Conservation (phyloP, 1,284 basidiomycete genomes). For the Ceratobasidium sp. region DNA sequence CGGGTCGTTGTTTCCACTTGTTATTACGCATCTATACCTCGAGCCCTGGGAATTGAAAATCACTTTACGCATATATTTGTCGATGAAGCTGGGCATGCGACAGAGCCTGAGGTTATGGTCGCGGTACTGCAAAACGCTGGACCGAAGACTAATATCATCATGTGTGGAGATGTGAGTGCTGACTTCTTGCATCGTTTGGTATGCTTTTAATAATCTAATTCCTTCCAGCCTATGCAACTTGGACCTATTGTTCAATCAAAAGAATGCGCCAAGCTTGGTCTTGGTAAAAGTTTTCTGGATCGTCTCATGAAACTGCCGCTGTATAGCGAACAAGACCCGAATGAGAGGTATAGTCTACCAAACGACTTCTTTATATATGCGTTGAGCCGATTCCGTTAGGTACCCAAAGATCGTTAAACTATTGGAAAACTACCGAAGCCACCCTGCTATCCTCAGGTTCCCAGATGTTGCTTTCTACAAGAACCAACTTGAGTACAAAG, state of each 20-base stretch:
- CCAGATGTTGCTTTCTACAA: slow-evolving; percentile 65
- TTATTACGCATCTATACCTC: slow-evolving; percentile 62
- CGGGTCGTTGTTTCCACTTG: slow-evolving; percentile 67
- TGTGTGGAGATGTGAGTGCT: slow-evolving; percentile 58
- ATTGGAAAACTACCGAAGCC: slow-evolving; percentile 65
- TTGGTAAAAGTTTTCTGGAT: slow-evolving; percentile 64
- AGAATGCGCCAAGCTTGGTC: slow-evolving; percentile 58
- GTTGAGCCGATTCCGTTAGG: too few relatives aligned
- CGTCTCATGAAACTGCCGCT: slow-evolving; percentile 60
- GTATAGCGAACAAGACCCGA: slow-evolving; percentile 55
- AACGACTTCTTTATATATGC: too few relatives aligned
- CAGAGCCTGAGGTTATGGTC: slow-evolving; percentile 65
- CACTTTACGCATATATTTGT: slow-evolving; percentile 69
- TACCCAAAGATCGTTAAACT: slow-evolving; percentile 63
- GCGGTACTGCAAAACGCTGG: slow-evolving; percentile 50
- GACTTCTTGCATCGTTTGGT: background rate
- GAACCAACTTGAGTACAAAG: slow-evolving; percentile 57
- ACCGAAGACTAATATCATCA: slow-evolving; percentile 58
- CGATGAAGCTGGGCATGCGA: slow-evolving; percentile 71
- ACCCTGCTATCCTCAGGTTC: slow-evolving; percentile 61
- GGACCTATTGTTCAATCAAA: slow-evolving; percentile 65
- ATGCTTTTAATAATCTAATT: background rate
- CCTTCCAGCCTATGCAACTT: slow-evolving; percentile 58
- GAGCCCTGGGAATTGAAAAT: slow-evolving; percentile 62
- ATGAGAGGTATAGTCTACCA: background rate